A percentile compares a stretch with the other conserved stretches of the same genome.
phyloP scores from a whole-genome alignment of 208 protist species.

The Crithidia acanthocephali region DNA sequence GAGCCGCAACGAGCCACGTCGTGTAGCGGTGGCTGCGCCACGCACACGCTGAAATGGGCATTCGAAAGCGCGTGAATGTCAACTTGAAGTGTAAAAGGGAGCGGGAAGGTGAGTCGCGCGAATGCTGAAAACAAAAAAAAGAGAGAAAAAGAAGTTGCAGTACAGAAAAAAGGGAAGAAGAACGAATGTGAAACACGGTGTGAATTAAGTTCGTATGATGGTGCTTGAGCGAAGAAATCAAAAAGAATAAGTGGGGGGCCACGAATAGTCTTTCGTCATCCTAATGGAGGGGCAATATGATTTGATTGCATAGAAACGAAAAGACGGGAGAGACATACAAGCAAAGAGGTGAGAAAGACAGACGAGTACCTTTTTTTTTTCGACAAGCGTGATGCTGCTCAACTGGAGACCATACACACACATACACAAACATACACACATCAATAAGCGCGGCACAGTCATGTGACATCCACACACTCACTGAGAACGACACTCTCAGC shows the following conservation, averaged over 20 bases:
- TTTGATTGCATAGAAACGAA: too few species aligned
- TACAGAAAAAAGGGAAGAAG: background rate
- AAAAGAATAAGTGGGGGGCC: background rate
- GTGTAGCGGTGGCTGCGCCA: background rate
- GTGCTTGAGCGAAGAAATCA: background rate
- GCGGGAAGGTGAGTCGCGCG: too few species aligned
- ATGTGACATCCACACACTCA: too few species aligned
- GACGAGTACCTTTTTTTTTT: too few species aligned
- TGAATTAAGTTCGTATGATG: background rate
- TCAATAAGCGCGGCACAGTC: too few species aligned
- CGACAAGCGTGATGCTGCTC: too few species aligned
- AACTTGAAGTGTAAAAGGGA: background rate
- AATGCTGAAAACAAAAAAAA: too few species aligned
- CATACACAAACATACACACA: too few species aligned
- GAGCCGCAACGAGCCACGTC: constrained; percentile 6
- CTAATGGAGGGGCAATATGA: background rate
- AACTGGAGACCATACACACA: too few species aligned
- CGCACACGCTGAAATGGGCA: background rate
- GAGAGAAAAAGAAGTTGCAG: background rate
- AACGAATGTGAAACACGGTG: background rate
- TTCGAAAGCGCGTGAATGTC: background rate
- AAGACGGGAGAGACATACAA: background rate
- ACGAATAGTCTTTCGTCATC: background rate
- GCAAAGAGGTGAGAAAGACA: too few species aligned
- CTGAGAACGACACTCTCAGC: too few species aligned